Percentiles rank a stretch among this genome's conserved stretches.
Evolutionary conservation across 768 basidiomycete genomes (phyloP).

Genomic region (Suillus sp.): DNA sequence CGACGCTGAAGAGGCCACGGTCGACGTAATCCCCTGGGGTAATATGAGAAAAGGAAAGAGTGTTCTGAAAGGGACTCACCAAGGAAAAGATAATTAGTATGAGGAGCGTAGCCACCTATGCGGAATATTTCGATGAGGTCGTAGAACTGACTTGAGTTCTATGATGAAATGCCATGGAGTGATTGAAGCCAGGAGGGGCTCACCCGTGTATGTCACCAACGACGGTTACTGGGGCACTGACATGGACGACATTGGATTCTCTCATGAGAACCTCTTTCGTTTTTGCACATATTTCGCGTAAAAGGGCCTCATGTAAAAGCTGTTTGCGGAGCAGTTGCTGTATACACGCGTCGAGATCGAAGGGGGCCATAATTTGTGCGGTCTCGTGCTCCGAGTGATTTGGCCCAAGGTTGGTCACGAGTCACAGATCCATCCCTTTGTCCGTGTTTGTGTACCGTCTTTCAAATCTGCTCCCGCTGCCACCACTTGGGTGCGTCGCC

Average conservation of each 20-base stretch:
- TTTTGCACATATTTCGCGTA: slow-evolving; percentile 99
- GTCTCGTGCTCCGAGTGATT: slow-evolving; percentile 8
- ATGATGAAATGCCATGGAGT: slow-evolving; percentile 31
- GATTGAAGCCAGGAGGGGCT: slow-evolving; percentile 37
- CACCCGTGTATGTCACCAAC: slow-evolving; percentile 99
- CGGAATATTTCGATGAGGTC: slow-evolving; percentile 99
- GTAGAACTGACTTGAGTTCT: slow-evolving; percentile 87
- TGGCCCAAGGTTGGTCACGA: slow-evolving; percentile 6
- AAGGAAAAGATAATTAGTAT: slow-evolving; percentile 98
- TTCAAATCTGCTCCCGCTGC: background rate
- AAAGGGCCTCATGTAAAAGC: slow-evolving; percentile 88
- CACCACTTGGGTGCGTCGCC: no score
- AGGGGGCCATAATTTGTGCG: slow-evolving; percentile 47
- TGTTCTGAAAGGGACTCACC: slow-evolving; percentile 52
- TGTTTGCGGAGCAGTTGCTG: slow-evolving; percentile 88
- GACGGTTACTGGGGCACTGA: slow-evolving; percentile 95
- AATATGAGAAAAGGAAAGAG: background rate
- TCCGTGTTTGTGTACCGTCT: slow-evolving; percentile 33
- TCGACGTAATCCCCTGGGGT: slow-evolving; percentile 94
- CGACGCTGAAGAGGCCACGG: slow-evolving; percentile 95
- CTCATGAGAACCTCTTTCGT: slow-evolving; percentile 99
- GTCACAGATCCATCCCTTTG: slow-evolving; percentile 30
- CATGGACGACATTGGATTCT: slow-evolving; percentile 97
- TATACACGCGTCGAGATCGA: slow-evolving; percentile 98
- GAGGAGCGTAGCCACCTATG: slow-evolving; percentile 94